Evolutionary conservation across 108 stramenopile species (phyloP), one percentile per base, ranked within the genome.

Genomic region (Nitzschia putrida): DNA sequence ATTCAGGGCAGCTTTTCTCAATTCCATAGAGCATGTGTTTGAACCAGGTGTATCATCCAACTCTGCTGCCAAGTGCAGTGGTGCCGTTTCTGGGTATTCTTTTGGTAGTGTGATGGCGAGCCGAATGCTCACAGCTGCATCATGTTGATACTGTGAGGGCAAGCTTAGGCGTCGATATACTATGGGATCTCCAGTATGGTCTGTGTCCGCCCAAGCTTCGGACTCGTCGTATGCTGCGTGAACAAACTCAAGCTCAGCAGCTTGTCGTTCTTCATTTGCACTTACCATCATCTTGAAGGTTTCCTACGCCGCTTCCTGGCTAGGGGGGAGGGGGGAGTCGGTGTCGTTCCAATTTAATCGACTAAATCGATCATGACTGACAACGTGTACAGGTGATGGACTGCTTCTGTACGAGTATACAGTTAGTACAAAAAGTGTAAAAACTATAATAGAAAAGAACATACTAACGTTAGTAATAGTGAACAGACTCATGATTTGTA

Each of bases 241-340:
- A 7, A 89, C 54, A 57, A 92, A 88, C 40, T 86, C 91, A 7
- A 92, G 57, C 72, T 92, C 91, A n/a, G 85, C 86, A 49, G 78
- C 44, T 22, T 75, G 91, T 10, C 91, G 83, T 42, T 88, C 90
- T 3, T 65, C 63, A 22, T 61, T 61, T 61, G 85, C 87, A 26
- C 9, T 25, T 20, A 29, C 64, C 26, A 57, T 26, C 55, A n/a
- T n/a, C n/a, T n/a, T 55, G 4, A 7, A 24, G 13, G 54, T 50
- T 20, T 55, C 24, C 54, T 24, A 7, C 24, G 3, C 8, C 8
- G 3, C 24, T 18, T 50, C 44, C 11, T 45, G 44, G 44, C 13
- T 9, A 45, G 44, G 44, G 13, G 44, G 20, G 20, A 50, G 4
- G 4, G 4, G 29, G 4, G 3, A 1, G 29, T 34, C 29, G 3